phyloP scores from a whole-genome alignment of 257 asterid genomes.

The Lantana camara region DNA sequence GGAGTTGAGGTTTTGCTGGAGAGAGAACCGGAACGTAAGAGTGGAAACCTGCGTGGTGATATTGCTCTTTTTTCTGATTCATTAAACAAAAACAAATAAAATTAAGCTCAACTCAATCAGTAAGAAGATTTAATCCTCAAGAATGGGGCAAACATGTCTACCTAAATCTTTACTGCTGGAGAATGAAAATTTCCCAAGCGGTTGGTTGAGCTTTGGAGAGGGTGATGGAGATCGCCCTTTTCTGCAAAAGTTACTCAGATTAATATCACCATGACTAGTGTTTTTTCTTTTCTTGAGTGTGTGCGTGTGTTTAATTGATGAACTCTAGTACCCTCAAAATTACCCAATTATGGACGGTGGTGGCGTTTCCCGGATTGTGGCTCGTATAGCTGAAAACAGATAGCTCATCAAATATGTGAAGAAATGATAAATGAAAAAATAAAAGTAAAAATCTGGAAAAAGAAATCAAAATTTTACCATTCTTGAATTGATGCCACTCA shows the following conservation, averaged over 20 bases:
- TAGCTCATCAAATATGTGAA: constrained; percentile 10
- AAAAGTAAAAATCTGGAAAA: background rate
- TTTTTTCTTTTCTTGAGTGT: too few relatives aligned
- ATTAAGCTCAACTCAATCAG: background rate
- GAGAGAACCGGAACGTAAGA: constrained; percentile 73
- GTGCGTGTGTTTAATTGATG: background rate
- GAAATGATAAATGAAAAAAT: too few relatives aligned
- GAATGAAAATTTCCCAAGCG: constrained; percentile 56
- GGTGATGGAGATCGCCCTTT: constrained; percentile 57
- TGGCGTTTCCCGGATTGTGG: constrained; percentile 72
- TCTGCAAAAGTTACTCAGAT: constrained; percentile 36
- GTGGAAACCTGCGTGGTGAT: constrained; percentile 88
- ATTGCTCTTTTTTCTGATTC: constrained; percentile 65
- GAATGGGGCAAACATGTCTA: constrained; percentile 28
- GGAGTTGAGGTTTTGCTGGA: constrained; percentile 74
- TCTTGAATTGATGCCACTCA: constrained; percentile 70
- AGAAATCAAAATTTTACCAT: constrained; percentile 42
- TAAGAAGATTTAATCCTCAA: background rate
- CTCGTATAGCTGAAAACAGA: constrained; percentile 59
- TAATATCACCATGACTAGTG: constrained; percentile 20
- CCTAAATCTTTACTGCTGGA: constrained; percentile 66
- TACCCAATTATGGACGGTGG: constrained; percentile 53
- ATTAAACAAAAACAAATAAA: constrained; percentile 19
- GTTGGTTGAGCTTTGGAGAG: constrained; percentile 50
- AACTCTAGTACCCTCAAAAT: constrained; percentile 21